Evolutionary conservation across 2,329 filamentous ascomycete genomes (phyloP).

Genomic region (Coleophoma cylindrospora): DNA sequence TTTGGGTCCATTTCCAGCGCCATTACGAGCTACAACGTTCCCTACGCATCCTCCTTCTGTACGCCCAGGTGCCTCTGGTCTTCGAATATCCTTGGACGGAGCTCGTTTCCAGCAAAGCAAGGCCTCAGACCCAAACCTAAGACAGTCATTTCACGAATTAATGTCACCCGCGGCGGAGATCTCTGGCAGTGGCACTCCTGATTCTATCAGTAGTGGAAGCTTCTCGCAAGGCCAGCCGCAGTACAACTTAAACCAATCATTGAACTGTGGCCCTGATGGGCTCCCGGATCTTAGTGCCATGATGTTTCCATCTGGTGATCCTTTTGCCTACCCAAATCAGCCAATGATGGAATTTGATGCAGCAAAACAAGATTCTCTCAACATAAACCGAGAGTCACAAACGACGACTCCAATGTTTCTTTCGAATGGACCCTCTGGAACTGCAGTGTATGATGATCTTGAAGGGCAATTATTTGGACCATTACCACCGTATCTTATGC

Average conservation of each 20-base stretch:
- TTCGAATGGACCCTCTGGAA: constrained; percentile 15
- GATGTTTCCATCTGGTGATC: constrained; percentile 77
- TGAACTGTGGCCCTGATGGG: constrained; percentile 19
- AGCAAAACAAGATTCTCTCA: constrained; percentile 22
- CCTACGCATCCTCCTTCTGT: constrained; percentile 20
- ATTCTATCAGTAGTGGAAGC: constrained; percentile 13
- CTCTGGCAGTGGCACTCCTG: constrained; percentile 20
- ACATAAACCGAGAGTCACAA: constrained; percentile 3
- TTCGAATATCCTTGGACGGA: constrained; percentile 22
- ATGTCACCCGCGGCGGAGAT: constrained; percentile 17
- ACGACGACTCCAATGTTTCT: constrained; percentile 19
- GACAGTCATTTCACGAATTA: constrained; percentile 21
- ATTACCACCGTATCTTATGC: constrained; percentile 60
- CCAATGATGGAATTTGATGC: constrained; percentile 58
- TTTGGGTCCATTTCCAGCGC: background rate
- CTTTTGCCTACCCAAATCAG: constrained; percentile 75
- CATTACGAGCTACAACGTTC: constrained; percentile 19
- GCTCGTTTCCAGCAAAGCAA: constrained; percentile 16
- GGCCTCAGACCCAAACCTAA: constrained; percentile 19
- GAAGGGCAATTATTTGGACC: constrained; percentile 70
- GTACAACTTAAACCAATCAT: constrained; percentile 26
- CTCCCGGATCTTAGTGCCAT: constrained; percentile 69
- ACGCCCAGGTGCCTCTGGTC: constrained; percentile 12
- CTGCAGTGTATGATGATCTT: constrained; percentile 47
- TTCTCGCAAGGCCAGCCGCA: constrained; percentile 5